A percentile compares a stretch with the other conserved stretches of the same genome.
Conservation (phyloP, 2,329 filamentous ascomycete species). For the Aspergillus hiratsukae region DNA sequence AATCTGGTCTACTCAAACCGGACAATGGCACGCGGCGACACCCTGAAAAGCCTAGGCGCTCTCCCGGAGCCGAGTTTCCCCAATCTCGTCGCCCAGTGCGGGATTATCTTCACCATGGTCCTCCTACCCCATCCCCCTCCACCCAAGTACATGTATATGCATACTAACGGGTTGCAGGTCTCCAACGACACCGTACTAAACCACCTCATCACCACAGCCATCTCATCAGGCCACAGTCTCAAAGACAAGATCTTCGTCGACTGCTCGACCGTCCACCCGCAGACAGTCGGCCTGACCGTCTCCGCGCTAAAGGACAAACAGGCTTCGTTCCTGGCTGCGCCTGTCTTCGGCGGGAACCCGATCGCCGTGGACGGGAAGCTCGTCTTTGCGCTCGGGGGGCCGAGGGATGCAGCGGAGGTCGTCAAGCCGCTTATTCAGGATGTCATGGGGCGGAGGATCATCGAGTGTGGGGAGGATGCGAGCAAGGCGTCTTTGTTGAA, state of each 20-base stretch:
- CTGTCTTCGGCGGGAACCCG: constrained; percentile 43
- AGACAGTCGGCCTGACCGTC: constrained; percentile 48
- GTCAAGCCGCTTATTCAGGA: constrained; percentile 41
- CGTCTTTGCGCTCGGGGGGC: constrained; percentile 43
- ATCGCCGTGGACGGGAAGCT: constrained; percentile 44
- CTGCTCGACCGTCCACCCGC: constrained; percentile 79
- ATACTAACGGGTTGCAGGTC: constrained; percentile 20
- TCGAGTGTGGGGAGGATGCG: constrained; percentile 43
- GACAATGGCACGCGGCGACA: constrained; percentile 36
- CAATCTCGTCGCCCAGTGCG: constrained; percentile 33
- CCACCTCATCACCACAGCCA: constrained; percentile 23
- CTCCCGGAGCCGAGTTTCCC: constrained; percentile 28
- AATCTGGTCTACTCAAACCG: constrained; percentile 39
- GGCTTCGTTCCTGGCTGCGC: constrained; percentile 37
- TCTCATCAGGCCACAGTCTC: constrained; percentile 33
- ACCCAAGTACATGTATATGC: too few species aligned
- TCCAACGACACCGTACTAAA: constrained; percentile 40
- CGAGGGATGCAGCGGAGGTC: constrained; percentile 26
- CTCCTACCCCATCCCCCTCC: too few species aligned
- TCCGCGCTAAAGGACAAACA: constrained; percentile 30
- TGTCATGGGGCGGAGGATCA: constrained; percentile 42
- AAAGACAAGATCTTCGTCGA: constrained; percentile 78
- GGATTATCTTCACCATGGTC: constrained; percentile 40
- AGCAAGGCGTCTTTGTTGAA: constrained; percentile 41
- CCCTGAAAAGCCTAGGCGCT: constrained; percentile 34